Conservation (phyloP, 2,329 filamentous ascomycete genomes). For the Pseudogymnoascus sp. region DNA sequence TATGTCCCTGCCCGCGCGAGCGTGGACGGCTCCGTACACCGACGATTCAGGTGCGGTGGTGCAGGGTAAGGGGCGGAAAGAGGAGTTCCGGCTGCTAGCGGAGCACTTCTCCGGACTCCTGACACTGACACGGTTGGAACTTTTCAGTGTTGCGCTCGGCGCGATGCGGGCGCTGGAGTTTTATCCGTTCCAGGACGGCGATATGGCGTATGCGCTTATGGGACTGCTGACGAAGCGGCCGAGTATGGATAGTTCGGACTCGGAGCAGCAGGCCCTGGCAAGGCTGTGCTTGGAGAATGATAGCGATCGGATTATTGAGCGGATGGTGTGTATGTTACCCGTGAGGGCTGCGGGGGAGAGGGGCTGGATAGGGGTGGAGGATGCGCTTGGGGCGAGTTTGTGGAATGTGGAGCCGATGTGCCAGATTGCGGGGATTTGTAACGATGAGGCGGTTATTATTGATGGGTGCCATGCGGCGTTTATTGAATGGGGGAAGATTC, state of each 20-base stretch:
- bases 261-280: slow-evolving; percentile 27
- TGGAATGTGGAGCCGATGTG: slow-evolving; percentile 30
- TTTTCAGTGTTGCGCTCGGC: slow-evolving; percentile 23
- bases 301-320: slow-evolving; percentile 28
- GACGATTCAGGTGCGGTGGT: not conserved
- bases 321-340: slow-evolving; percentile 24
- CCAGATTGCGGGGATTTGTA: slow-evolving; percentile 27
- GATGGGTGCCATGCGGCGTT: slow-evolving; percentile 27
- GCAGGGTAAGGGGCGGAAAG: not conserved
- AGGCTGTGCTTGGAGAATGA: slow-evolving; percentile 29
- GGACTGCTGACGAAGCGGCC: slow-evolving; percentile 25
- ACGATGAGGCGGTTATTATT: slow-evolving; percentile 27
- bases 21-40: not conserved
- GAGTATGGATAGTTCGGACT: slow-evolving; percentile 21
- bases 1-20: not conserved
- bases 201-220: slow-evolving; percentile 31
- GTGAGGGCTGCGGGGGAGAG: not conserved
- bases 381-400: slow-evolving; percentile 25
- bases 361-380: slow-evolving; percentile 20
- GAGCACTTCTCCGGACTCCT: slow-evolving; percentile 26
- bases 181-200: slow-evolving; percentile 17
- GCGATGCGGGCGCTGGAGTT: slow-evolving; percentile 19
- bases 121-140: slow-evolving; percentile 24
- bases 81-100: slow-evolving; percentile 21
- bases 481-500: slow-evolving; percentile 30